Conservation (phyloP, 805 yeast genomes). For the Zygosaccharomyces rouxii region DNA sequence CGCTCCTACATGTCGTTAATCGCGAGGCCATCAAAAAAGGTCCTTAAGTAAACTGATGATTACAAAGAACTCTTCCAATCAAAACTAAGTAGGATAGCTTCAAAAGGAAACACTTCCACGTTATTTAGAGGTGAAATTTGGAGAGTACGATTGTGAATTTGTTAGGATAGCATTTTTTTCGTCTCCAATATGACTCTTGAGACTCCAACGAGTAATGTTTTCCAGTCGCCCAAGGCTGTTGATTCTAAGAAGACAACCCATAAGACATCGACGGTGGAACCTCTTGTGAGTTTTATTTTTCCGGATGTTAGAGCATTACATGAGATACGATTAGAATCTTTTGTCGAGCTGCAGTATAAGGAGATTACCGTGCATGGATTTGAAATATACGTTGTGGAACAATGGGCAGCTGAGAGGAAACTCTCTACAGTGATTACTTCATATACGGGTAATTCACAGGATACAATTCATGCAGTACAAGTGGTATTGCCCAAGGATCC, state of each 20-base stretch:
- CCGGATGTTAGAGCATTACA: slow-evolving; percentile 58
- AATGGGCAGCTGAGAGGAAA: slow-evolving; percentile 79
- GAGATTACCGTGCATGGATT: slow-evolving; percentile 60
- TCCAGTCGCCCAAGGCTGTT: slow-evolving; percentile 4
- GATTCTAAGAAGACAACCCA: slow-evolving; percentile 4
- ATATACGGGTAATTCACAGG: slow-evolving; percentile 78
- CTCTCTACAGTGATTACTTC: slow-evolving; percentile 67
- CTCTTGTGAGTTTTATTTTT: slow-evolving; percentile 36
- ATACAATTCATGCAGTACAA: slow-evolving; percentile 56
- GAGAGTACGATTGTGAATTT: background rate
- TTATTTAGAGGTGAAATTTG: background rate
- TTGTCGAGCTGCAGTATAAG: slow-evolving; percentile 40
- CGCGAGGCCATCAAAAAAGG: slow-evolving; percentile 2
- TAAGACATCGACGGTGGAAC: slow-evolving; percentile 9
- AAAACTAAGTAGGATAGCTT: background rate
- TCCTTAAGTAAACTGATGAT: background rate
- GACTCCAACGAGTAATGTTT: background rate
- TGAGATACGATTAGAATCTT: slow-evolving; percentile 41
- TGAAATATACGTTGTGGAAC: slow-evolving; percentile 89
- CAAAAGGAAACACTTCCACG: background rate
- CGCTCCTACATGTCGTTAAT: slow-evolving; percentile 1
- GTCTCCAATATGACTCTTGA: slow-evolving; percentile 1
- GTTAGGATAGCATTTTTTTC: background rate
- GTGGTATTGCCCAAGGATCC: slow-evolving; percentile 44
- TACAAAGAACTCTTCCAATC: background rate